Conservation (phyloP, 140 eudicot genomes). For the Cichorium intybus region DNA sequence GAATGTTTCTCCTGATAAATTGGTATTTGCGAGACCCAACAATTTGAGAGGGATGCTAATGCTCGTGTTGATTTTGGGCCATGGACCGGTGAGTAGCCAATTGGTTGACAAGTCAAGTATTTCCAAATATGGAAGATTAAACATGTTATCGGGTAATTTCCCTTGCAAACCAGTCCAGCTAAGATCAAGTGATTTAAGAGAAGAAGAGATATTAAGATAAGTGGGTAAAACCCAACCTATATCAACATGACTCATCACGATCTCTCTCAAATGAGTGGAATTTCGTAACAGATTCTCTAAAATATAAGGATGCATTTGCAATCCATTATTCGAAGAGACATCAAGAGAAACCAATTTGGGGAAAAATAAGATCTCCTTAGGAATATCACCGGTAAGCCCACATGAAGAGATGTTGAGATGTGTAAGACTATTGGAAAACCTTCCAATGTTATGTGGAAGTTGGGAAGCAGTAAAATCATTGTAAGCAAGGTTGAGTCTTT, state of each 20-base stretch:
- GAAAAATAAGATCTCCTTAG: conserved; percentile 6
- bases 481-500: conserved; percentile 29
- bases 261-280: neutral
- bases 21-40: neutral
- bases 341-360: conserved; percentile 29
- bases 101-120: neutral
- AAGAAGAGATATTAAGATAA: neutral
- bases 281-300: neutral
- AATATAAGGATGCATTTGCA: neutral
- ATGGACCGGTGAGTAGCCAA: neutral
- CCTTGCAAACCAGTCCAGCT: neutral
- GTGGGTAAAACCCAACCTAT: neutral
- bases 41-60: neutral
- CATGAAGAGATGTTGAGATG: conserved; percentile 34
- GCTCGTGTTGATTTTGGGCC: neutral
- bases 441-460: conserved; percentile 20
- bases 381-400: conserved; percentile 17
- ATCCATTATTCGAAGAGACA: conserved; percentile 10
- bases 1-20: neutral
- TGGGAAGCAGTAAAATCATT: conserved; percentile 20
- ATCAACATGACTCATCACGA: neutral
- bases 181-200: neutral
- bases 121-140: neutral
- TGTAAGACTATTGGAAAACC: conserved; percentile 20
- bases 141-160: neutral